A percentile compares a stretch with the other conserved stretches of the same genome.
These are phyloP conservation scores for Penicillium sp. DNA, from an alignment of 2,329 filamentous ascomycete species.

Conservation along the genomic window DNA sequence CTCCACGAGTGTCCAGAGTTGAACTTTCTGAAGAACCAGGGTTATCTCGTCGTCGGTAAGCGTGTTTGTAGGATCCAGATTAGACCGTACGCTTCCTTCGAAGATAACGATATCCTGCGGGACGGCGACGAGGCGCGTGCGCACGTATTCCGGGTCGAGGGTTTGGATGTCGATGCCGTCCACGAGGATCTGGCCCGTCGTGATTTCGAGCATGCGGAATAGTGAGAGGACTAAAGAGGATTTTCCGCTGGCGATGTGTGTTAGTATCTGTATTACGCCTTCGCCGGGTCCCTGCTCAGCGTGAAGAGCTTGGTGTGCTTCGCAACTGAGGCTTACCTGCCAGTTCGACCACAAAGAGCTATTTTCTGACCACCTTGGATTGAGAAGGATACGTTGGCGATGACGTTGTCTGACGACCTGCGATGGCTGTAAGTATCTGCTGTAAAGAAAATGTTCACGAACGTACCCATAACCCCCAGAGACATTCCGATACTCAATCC, in stretches of 20 bases:
- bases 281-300: not conserved
- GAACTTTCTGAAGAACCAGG: not conserved
- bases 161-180: constrained; percentile 31
- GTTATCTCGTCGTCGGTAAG: not conserved
- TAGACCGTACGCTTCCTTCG: not conserved
- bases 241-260: constrained; percentile 23
- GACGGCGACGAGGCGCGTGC: constrained; percentile 26
- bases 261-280: not conserved
- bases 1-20: not conserved
- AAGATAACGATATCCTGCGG: constrained; percentile 32
- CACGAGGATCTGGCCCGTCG: constrained; percentile 29
- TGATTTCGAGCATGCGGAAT: constrained; percentile 34
- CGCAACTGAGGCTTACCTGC: not conserved
- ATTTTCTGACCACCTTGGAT: not conserved
- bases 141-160: constrained; percentile 23
- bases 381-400: not conserved
- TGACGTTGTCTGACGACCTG: not conserved
- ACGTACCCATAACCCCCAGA: not conserved
- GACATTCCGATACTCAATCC: not conserved
- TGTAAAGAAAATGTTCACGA: not conserved
- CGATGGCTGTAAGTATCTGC: not conserved
- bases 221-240: constrained; percentile 29
- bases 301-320: not conserved
- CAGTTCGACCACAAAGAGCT: not conserved
- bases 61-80: not conserved